Base-by-base conservation (phyloP, 345 rosid species). In the Draba incana region DNA sequence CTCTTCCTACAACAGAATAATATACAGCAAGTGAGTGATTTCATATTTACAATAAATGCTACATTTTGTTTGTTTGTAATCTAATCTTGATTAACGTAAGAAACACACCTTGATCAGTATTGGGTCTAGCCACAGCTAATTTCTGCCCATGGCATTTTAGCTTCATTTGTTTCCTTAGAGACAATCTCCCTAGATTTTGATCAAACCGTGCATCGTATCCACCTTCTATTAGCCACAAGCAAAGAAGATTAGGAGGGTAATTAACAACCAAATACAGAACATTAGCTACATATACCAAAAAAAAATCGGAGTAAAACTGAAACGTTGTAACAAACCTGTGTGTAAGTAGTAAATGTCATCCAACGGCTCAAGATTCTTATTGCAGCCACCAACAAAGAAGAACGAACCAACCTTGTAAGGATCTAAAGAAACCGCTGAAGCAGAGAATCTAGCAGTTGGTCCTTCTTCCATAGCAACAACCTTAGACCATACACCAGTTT, bases 361-460 rank as follows among this genome's bases (percentile, higher is more conserved):
- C 69, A 94, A 74, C 50, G 97, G 90, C 83, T 92, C 98, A 16
- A 92, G 97, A 74, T 77, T 85, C 83, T 84, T 89, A 75, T 92
- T 85, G 84, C 96, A 95, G 56, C 99, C 99, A 75, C 98, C 98
- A 5, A 86, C 56, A 63, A 95, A 84, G 55, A 86, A 75, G 73
- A 92, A 86, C 56, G 78, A 79, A 28, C 96, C 97, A 62, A 77
- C 75, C 71, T 82, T 86, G 44, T 78, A 63, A 3, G 99, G 99
- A 80, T 87, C 92, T 78, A 95, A 81, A 79, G 83, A 85, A 63
- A 87, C 94, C 65, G 88, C 97, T 31, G 92, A 84, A 25, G 84
- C 72, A 69, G 97, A 89, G 80, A 92, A 95, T 83, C 97, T 95
- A 43, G 98, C 88, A 63, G 88, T 84, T 62, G 99, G 99, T 53